These are phyloP conservation scores for Xerocomus brunneocitrinus DNA, from an alignment of 768 basidiomycete species.

Conservation along the genomic window DNA sequence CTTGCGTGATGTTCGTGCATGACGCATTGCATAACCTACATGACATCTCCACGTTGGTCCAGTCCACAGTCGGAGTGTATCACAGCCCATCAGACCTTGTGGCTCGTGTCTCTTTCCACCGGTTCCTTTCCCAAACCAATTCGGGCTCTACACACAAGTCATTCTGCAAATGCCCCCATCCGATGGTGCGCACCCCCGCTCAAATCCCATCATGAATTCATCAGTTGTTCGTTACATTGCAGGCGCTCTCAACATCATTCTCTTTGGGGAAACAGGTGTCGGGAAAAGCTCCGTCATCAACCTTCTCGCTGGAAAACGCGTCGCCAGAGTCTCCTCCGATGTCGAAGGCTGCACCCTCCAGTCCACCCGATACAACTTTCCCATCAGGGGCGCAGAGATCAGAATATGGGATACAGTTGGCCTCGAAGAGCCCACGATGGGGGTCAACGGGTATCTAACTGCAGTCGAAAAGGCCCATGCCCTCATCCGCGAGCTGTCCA, in stretches of 20 bases:
- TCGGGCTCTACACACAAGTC: conserved; percentile 5
- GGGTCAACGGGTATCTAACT: conserved; percentile 23
- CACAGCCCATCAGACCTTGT: conserved; percentile 2
- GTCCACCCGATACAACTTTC: conserved; percentile 22
- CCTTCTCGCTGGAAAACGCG: conserved; percentile 30
- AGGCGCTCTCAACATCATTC: conserved; percentile 24
- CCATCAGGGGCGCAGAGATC: conserved; percentile 5
- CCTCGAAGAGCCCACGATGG: conserved; percentile 29
- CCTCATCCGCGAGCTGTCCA: conserved; percentile 22
- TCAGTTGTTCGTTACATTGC: not conserved
- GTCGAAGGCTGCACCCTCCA: conserved; percentile 33
- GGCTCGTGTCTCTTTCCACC: conserved; percentile 1
- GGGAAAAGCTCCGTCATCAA: conserved; percentile 46
- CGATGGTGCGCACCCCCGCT: conserved; percentile 10
- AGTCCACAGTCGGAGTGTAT: conserved; percentile 8
- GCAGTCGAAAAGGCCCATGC: conserved; percentile 27
- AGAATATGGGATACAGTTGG: conserved; percentile 30
- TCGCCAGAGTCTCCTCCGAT: conserved; percentile 31
- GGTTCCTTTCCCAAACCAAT: not conserved
- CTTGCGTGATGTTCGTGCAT: conserved; percentile 6
- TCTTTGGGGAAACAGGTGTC: conserved; percentile 31
- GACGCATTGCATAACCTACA: conserved; percentile 6
- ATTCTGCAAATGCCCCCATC: conserved; percentile 15
- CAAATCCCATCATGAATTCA: not conserved
- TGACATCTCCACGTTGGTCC: conserved; percentile 14